Percentiles rank a stretch among this genome's conserved stretches.
phyloP scores from a whole-genome alignment of 139 green algal species.

The Auxenochlorella protothecoides region DNA sequence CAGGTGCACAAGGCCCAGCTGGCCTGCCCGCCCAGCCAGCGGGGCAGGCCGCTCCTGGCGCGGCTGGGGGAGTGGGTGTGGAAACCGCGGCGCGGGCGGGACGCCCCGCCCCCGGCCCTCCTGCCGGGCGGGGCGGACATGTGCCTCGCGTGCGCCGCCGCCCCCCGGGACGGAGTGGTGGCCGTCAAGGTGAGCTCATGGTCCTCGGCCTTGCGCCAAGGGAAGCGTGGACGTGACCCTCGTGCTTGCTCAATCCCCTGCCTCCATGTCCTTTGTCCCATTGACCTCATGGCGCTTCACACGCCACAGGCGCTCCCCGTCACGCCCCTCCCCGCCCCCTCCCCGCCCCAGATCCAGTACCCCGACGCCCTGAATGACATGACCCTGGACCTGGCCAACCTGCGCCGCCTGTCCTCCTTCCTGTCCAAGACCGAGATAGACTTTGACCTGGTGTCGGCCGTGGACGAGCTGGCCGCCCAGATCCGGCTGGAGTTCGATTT shows the following conservation, averaged over 20 bases:
- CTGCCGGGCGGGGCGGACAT: not conserved
- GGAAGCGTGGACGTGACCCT: too few species aligned
- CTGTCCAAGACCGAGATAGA: constrained; percentile 79
- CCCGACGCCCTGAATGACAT: constrained; percentile 66
- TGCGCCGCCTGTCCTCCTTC: constrained; percentile 56
- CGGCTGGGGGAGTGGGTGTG: not conserved
- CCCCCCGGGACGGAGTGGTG: constrained; percentile 53
- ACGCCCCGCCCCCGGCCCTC: not conserved
- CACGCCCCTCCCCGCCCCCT: too few species aligned
- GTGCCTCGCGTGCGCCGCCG: constrained; percentile 12
- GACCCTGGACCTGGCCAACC: constrained; percentile 67
- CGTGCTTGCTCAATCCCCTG: too few species aligned
- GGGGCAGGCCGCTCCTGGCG: not conserved
- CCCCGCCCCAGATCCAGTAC: constrained; percentile 61
- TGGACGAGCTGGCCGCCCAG: constrained; percentile 81
- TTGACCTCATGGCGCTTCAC: too few species aligned
- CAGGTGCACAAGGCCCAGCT: constrained; percentile 87
- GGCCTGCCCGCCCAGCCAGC: constrained; percentile 6
- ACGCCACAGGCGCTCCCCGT: too few species aligned
- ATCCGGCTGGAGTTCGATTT: constrained; percentile 89
- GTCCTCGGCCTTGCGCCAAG: too few species aligned
- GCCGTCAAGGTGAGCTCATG: constrained; percentile 58
- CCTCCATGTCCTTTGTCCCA: too few species aligned
- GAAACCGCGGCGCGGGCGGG: not conserved
- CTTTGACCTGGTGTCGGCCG: constrained; percentile 81